phyloP scores from a whole-genome alignment of 306 rosid genomes.

The Quercus variabilis region DNA sequence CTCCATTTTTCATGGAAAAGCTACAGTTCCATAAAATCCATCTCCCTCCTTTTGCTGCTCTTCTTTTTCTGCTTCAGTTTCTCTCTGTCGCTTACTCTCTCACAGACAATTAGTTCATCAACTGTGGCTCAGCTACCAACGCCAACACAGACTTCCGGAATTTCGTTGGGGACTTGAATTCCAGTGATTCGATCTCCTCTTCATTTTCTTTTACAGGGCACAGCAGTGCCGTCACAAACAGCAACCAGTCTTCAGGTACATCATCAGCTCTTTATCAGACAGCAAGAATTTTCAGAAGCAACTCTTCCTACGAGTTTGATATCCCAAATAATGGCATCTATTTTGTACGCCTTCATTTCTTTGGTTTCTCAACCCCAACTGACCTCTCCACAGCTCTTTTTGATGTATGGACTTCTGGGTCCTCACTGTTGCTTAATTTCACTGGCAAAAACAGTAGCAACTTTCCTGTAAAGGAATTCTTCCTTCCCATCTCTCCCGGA shows the following conservation, averaged over 20 bases:
- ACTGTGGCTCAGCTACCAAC: slow-evolving; percentile 26
- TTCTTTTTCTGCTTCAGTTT: slow-evolving; percentile 9
- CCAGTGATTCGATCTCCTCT: background rate
- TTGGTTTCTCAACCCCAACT: slow-evolving; percentile 19
- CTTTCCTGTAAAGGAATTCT: slow-evolving; percentile 32
- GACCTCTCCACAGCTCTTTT: slow-evolving; percentile 31
- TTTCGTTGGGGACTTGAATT: slow-evolving; percentile 36
- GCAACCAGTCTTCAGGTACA: background rate
- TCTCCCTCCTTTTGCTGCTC: background rate
- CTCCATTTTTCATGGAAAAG: background rate
- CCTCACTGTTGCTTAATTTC: slow-evolving; percentile 31
- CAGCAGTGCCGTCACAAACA: background rate
- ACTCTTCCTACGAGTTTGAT: slow-evolving; percentile 25
- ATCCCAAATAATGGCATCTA: slow-evolving; percentile 11
- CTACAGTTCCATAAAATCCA: background rate
- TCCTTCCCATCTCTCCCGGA: background rate
- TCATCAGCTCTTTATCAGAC: slow-evolving; percentile 14
- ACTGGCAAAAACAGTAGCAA: background rate
- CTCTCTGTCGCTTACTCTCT: slow-evolving; percentile 15
- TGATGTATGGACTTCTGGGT: slow-evolving; percentile 33
- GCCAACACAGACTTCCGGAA: background rate
- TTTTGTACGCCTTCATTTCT: slow-evolving; percentile 47
- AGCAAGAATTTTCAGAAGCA: slow-evolving; percentile 24
- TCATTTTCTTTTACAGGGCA: slow-evolving; percentile 1
- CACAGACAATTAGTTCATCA: slow-evolving; percentile 33